Evolutionary conservation across 148 eudicot genomes (phyloP), one percentile per base, ranked within the genome.

Genomic region (Pouteria glomerata): DNA sequence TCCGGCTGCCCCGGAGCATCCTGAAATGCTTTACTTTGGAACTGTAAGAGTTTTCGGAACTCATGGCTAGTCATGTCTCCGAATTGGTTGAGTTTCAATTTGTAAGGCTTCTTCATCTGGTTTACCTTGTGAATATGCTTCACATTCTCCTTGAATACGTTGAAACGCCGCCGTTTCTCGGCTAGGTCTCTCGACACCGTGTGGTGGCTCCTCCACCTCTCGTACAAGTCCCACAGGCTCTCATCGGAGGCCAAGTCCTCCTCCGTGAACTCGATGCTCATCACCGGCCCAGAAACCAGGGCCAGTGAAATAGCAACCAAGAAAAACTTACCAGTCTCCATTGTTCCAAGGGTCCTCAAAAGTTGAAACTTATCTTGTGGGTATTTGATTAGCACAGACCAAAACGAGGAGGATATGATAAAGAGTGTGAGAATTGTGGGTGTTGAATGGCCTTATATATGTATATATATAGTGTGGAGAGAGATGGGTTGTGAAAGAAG

Each of bases 61-160:
- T 88, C 90, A 18, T 73, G 73, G 75, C 73, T 80, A 56, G 88
- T 88, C 84, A 88, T 78, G 59, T 88, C 93, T 3, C 79, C 88
- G 41, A 74, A 86, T 75, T 68, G 69, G 76, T 86, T 86, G n/a
- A 88, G 63, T 59, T 73, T 73, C 67, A 86, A 53, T 77, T 86
- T 88, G 56, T 86, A 86, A 51, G 87, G 90, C 86, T 66, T 86
- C 51, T 81, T 80, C 84, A 82, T 84, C 78, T 80, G 68, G 74
- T 88, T 88, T 70, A 75, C 72, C 21, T 72, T 63, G 39, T 88
- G 83, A 61, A 88, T 61, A n/a, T 82, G 75, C 24, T 74, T 73
- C 41, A 82, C 86, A 70, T 88, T 86, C 37, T 76, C 79, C 78
- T 88, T 88, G 60, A 88, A 86, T 74, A 88, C 89, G 12, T 84